phyloP scores from a whole-genome alignment of 2,329 filamentous ascomycete species.

The Trichoderma lentiforme region DNA sequence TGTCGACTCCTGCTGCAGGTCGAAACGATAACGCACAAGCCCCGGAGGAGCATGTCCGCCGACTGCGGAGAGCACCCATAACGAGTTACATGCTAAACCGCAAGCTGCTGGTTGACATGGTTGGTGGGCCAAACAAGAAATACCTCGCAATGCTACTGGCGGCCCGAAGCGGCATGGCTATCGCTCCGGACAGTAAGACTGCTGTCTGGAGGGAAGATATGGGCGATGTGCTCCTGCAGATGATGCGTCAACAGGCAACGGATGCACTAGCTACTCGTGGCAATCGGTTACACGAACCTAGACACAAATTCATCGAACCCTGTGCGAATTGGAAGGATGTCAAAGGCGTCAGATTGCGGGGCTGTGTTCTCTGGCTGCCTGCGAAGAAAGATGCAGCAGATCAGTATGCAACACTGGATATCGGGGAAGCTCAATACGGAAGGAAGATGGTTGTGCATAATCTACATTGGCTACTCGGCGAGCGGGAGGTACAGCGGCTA shows the following conservation, averaged over 20 bases:
- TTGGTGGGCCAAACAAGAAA: conserved; percentile 22
- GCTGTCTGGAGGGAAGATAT: conserved; percentile 49
- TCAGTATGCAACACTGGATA: conserved; percentile 46
- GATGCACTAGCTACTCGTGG: conserved; percentile 40
- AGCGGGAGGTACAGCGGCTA: conserved; percentile 42
- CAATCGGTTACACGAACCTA: conserved; percentile 21
- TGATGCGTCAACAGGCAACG: conserved; percentile 47
- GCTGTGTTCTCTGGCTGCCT: conserved; percentile 45
- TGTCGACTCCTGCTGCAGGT: neutral
- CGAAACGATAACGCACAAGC: neutral
- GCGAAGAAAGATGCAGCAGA: conserved; percentile 23
- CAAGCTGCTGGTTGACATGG: conserved; percentile 30
- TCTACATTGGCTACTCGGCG: conserved; percentile 48
- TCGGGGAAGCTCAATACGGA: conserved; percentile 34
- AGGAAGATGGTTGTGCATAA: conserved; percentile 51
- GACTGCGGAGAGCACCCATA: conserved; percentile 23
- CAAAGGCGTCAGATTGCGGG: conserved; percentile 37
- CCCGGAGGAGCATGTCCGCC: neutral
- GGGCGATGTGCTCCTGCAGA: conserved; percentile 48
- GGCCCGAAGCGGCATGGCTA: conserved; percentile 29
- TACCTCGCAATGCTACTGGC: conserved; percentile 22
- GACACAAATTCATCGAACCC: conserved; percentile 40
- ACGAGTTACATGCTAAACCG: conserved; percentile 30
- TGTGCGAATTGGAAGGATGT: conserved; percentile 45
- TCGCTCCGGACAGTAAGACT: conserved; percentile 9